A percentile compares a stretch with the other conserved stretches of the same genome.
Evolutionary conservation across 2,329 filamentous ascomycete genomes (phyloP).

Genomic region (Pseudogymnoascus sp.): DNA sequence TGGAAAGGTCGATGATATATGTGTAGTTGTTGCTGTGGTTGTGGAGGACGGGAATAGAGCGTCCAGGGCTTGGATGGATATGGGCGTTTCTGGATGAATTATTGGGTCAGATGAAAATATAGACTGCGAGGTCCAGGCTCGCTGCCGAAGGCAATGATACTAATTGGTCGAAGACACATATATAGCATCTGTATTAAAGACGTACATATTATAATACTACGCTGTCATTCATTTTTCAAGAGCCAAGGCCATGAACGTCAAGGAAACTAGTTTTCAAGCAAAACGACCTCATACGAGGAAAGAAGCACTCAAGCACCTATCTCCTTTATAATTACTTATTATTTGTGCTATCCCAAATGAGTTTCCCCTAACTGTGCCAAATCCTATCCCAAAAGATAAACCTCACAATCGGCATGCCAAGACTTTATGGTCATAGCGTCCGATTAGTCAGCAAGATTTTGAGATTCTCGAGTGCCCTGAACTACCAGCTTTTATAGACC

Average conservation of each 20-base stretch:
- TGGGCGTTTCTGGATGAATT: conserved; percentile 4
- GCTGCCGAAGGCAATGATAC: background rate
- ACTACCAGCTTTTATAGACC: background rate
- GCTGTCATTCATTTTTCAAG: background rate
- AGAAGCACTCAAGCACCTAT: conserved; percentile 46
- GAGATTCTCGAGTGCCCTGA: conserved; percentile 9
- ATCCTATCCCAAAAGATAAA: conserved; percentile 68
- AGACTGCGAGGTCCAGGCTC: conserved; percentile 5
- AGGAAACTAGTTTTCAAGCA: background rate
- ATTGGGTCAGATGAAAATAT: conserved; percentile 1
- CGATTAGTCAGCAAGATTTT: conserved; percentile 8
- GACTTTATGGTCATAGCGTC: background rate
- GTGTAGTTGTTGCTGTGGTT: conserved; percentile 72
- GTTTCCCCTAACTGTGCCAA: conserved; percentile 82
- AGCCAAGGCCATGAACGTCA: background rate
- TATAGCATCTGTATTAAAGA: conserved; percentile 1
- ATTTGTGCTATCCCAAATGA: conserved; percentile 73
- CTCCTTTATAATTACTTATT: conserved; percentile 49
- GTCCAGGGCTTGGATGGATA: conserved; percentile 4
- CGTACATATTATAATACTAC: background rate
- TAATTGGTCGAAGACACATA: background rate
- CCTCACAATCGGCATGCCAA: conserved; percentile 1
- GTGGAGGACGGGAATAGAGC: conserved; percentile 48
- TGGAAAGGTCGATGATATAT: conserved; percentile 94
- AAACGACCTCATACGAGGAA: background rate